Conservation (phyloP, 129 eudicot genomes). For the Artemisia annua region DNA sequence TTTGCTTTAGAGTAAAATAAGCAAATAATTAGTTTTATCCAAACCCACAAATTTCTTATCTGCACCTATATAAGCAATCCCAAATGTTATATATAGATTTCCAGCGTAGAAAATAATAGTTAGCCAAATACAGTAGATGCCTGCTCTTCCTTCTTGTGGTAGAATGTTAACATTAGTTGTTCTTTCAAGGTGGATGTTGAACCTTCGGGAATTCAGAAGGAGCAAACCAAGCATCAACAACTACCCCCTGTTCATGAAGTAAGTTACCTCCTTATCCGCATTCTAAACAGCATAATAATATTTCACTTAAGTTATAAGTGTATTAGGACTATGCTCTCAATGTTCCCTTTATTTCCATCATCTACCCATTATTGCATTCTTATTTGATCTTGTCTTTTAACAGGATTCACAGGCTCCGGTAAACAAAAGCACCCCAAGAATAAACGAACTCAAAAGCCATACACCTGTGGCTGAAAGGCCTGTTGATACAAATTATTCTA, state of each 20-base stretch:
- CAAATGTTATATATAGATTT: too few relatives aligned
- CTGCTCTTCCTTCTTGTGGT: not conserved
- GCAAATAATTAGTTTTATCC: not conserved
- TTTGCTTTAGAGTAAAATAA: not conserved
- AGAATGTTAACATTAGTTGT: slow-evolving; percentile 35
- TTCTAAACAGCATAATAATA: not conserved
- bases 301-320: not conserved
- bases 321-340: not conserved
- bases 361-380: not conserved
- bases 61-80: too few relatives aligned
- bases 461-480: slow-evolving; percentile 53
- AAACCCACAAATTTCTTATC: too few relatives aligned
- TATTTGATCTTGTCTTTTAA: not conserved
- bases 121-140: slow-evolving; percentile 28
- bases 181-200: slow-evolving; percentile 43
- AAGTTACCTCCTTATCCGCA: slow-evolving; percentile 29
- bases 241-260: slow-evolving; percentile 62
- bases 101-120: not conserved
- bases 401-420: slow-evolving; percentile 31
- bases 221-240: slow-evolving; percentile 39
- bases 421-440: slow-evolving; percentile 22
- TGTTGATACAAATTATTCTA: slow-evolving; percentile 51
- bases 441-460: slow-evolving; percentile 27
- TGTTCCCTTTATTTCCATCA: not conserved
- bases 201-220: slow-evolving; percentile 41